Evolutionary conservation across 805 yeast species (phyloP).

Genomic region (Ogataea glucozyma): DNA sequence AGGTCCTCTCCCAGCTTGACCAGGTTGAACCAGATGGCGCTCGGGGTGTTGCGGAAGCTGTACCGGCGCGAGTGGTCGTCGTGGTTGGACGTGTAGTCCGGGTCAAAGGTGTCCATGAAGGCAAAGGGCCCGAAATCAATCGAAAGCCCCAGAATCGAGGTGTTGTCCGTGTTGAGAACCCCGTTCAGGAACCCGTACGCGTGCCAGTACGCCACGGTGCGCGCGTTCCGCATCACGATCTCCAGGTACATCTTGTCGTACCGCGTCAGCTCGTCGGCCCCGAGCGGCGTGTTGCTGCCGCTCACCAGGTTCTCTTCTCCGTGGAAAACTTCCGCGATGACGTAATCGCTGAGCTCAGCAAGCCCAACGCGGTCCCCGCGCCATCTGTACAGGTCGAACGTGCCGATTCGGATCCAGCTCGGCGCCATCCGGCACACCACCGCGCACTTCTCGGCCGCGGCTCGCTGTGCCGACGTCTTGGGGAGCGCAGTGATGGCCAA

Average conservation of each 20-base stretch:
- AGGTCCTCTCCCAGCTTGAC: constrained; percentile 80
- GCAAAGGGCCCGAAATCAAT: constrained; percentile 96
- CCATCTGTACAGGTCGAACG: constrained; percentile 79
- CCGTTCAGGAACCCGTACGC: constrained; percentile 92
- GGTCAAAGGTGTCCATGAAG: constrained; percentile 82
- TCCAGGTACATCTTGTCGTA: constrained; percentile 75
- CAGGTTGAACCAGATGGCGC: constrained; percentile 91
- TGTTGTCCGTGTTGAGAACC: constrained; percentile 91
- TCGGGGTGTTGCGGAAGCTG: constrained; percentile 80
- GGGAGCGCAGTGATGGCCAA: constrained; percentile 73
- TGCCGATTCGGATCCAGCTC: constrained; percentile 85
- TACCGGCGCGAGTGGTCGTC: constrained; percentile 77
- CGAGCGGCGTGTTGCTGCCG: constrained; percentile 30
- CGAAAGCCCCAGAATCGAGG: constrained; percentile 83
- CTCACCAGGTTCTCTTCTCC: constrained; percentile 36
- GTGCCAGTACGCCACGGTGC: constrained; percentile 81
- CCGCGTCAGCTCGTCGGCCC: constrained; percentile 45
- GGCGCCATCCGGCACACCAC: constrained; percentile 81
- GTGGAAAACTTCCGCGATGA: constrained; percentile 62
- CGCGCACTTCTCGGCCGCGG: constrained; percentile 77
- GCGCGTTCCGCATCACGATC: constrained; percentile 71
- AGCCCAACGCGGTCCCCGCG: constrained; percentile 68
- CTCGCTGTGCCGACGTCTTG: constrained; percentile 71
- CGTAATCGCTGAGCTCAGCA: constrained; percentile 65
- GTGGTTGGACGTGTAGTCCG: constrained; percentile 83